These are phyloP conservation scores for Musa troglodytarum DNA, from an alignment of 176 grass and related monocot species.

Conservation along the genomic window DNA sequence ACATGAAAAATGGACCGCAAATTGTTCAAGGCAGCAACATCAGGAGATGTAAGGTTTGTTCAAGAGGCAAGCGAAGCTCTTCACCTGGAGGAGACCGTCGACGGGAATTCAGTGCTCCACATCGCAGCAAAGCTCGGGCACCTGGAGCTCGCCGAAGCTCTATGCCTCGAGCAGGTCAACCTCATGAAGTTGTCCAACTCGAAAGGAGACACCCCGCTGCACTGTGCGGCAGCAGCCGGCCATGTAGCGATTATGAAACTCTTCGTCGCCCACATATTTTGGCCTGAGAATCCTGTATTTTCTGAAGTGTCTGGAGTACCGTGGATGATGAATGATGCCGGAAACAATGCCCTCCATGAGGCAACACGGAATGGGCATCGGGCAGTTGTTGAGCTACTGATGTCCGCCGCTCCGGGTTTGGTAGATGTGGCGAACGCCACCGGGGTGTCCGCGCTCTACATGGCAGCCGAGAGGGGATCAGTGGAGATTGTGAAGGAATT, in stretches of 20 bases:
- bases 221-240: conserved; percentile 30
- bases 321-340: conserved; percentile 7
- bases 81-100: neutral
- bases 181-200: conserved; percentile 7
- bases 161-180: neutral
- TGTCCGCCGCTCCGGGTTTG: conserved; percentile 1
- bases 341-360: conserved; percentile 29
- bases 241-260: neutral
- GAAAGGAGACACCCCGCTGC: conserved; percentile 40
- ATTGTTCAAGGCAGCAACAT: neutral
- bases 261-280: neutral
- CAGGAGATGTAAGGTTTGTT: neutral
- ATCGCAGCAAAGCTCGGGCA: conserved; percentile 31
- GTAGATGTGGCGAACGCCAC: neutral
- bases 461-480: conserved; percentile 25
- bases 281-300: neutral
- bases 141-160: neutral
- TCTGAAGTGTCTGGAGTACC: neutral
- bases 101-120: conserved; percentile 52
- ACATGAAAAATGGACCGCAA: neutral
- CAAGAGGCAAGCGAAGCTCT: neutral
- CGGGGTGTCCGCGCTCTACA: conserved; percentile 30
- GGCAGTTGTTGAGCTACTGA: neutral
- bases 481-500: neutral
- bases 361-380: conserved; percentile 4